Evolutionary conservation across 208 protist genomes (phyloP).

Genomic region (Novymonas esmeraldas): DNA sequence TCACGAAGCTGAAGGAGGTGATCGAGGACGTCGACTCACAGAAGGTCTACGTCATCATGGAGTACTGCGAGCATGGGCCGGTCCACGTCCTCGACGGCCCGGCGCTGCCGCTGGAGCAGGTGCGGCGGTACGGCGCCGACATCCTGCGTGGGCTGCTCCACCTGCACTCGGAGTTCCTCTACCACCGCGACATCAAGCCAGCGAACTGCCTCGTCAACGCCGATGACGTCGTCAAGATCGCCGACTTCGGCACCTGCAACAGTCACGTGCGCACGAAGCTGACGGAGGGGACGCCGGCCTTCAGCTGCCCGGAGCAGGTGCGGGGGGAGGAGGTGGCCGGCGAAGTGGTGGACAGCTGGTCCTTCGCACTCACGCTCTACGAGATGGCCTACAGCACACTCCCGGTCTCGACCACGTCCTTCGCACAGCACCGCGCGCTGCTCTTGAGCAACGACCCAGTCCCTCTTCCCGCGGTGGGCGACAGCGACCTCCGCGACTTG

Average conservation of each 20-base stretch:
- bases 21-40: conserved; percentile 94
- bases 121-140: conserved; percentile 59
- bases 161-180: conserved; percentile 79
- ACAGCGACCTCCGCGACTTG: conserved; percentile 54
- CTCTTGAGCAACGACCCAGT: conserved; percentile 25
- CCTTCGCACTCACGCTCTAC: conserved; percentile 90
- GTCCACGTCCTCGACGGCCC: conserved; percentile 64
- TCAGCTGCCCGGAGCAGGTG: conserved; percentile 77
- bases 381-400: conserved; percentile 71
- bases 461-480: conserved; percentile 16
- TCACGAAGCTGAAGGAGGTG: conserved; percentile 95
- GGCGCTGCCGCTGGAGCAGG: conserved; percentile 49
- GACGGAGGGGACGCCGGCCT: conserved; percentile 80
- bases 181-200: conserved; percentile 85
- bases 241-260: conserved; percentile 89
- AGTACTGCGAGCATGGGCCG: conserved; percentile 89
- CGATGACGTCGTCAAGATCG: conserved; percentile 76
- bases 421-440: conserved; percentile 19
- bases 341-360: conserved; percentile 89
- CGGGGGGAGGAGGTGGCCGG: conserved; percentile 54
- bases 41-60: conserved; percentile 94
- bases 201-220: conserved; percentile 81
- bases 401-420: conserved; percentile 40
- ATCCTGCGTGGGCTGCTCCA: conserved; percentile 76
- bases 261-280: conserved; percentile 44